A percentile compares a stretch with the other conserved stretches of the same genome.
phyloP scores from a whole-genome alignment of 2,329 filamentous ascomycete species.

The Fusarium subglutinans region DNA sequence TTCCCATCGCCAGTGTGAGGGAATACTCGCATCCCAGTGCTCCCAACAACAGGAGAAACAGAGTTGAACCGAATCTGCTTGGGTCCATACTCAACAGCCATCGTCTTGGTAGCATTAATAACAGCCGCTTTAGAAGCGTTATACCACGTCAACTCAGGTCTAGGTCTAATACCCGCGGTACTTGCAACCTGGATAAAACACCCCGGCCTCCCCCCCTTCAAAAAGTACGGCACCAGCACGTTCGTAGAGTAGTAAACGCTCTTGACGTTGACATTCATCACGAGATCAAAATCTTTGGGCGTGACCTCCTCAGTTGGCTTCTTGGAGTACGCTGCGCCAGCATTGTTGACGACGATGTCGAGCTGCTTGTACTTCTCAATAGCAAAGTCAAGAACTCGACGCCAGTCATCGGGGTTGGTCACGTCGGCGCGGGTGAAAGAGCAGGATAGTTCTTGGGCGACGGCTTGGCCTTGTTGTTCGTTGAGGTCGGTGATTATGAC shows the following conservation, averaged over 20 bases:
- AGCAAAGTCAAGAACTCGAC: conserved; percentile 55
- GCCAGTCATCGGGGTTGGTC: conserved; percentile 60
- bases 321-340: conserved; percentile 66
- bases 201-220: conserved; percentile 65
- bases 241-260: conserved; percentile 69
- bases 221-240: conserved; percentile 68
- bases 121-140: conserved; percentile 75
- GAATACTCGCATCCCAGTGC: conserved; percentile 18
- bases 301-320: conserved; percentile 72
- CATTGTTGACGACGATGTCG: conserved; percentile 70
- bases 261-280: conserved; percentile 76
- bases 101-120: conserved; percentile 64
- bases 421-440: conserved; percentile 46
- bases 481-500: conserved; percentile 68
- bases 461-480: conserved; percentile 58
- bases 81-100: conserved; percentile 79
- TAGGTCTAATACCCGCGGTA: conserved; percentile 66
- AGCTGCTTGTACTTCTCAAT: conserved; percentile 60
- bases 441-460: conserved; percentile 56
- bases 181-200: conserved; percentile 73
- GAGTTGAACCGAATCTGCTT: conserved; percentile 79
- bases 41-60: conserved; percentile 74
- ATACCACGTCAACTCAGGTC: conserved; percentile 74
- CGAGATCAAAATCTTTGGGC: conserved; percentile 71
- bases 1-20: rapidly evolving